Conservation (phyloP, 2,329 filamentous ascomycete genomes). For the Verticillium longisporum region DNA sequence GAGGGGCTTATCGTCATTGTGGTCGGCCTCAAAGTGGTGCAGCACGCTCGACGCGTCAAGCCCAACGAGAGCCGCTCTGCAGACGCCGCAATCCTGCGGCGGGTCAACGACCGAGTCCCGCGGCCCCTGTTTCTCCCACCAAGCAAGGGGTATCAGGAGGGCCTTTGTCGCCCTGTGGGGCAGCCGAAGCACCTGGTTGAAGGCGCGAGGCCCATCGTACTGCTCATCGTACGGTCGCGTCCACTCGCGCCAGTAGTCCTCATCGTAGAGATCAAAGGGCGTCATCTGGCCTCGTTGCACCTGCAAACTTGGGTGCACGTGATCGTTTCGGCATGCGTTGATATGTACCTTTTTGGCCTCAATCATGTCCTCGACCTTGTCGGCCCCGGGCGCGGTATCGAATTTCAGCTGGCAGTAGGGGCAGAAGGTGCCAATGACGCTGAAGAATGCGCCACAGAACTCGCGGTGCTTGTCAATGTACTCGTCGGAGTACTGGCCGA, state of each 20-base stretch:
- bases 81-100: constrained; percentile 6
- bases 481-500: constrained; percentile 1
- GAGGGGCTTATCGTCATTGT: constrained; percentile 4
- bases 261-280: constrained; percentile 10
- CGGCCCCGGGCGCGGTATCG: neutral
- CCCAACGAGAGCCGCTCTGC: constrained; percentile 7
- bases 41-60: constrained; percentile 8
- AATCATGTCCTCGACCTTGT: neutral
- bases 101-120: constrained; percentile 3
- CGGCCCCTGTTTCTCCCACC: constrained; percentile 8
- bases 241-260: constrained; percentile 3
- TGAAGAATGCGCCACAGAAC: constrained; percentile 12
- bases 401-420: constrained; percentile 12
- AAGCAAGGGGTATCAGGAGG: constrained; percentile 4
- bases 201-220: constrained; percentile 3
- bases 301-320: neutral
- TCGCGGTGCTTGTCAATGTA: constrained; percentile 8
- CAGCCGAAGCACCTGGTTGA: neutral
- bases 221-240: constrained; percentile 5
- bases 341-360: constrained; percentile 5
- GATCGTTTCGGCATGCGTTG: neutral
- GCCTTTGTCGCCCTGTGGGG: neutral
- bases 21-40: constrained; percentile 8
- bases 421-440: constrained; percentile 12
- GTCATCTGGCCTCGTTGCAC: neutral